Evolutionary conservation across 306 rosid species (phyloP), one percentile per base, ranked within the genome.

Genomic region (Ammopiptanthus mongolicus): DNA sequence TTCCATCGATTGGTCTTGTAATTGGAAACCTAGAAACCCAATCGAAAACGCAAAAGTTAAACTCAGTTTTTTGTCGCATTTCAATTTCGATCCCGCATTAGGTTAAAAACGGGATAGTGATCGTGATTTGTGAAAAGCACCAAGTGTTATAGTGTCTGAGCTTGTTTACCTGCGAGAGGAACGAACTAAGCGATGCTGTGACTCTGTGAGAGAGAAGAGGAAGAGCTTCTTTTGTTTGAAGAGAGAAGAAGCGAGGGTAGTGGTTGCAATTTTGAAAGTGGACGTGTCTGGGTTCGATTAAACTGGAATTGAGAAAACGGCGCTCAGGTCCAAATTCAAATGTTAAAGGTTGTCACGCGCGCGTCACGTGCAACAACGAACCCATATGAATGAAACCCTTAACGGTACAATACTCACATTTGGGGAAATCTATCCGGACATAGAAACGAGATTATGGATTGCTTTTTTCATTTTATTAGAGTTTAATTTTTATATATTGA

Each of bases 241-340:
- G 47, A 21, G 31, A 78, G 31, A 65, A 3, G 34, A 17, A n/a
- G n/a, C n/a, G 57, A 50, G 68, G 79, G 52, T 14, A 48, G 41
- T n/a, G 76, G 62, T 68, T 46, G 77, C 13, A 68, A 86, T 65
- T 86, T 89, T 85, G 92, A 85, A 89, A 47, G 39, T 73, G 85
- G 90, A 80, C 82, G n/a, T n/a, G n/a, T n/a, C n/a, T n/a, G n/a
- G n/a, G n/a, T n/a, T n/a, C n/a, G n/a, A 82, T 81, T 84, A 56
- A 87, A 81, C 6, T 80, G 78, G 76, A 85, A 79, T 82, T 73
- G 66, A 86, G 66, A 61, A 81, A 82, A 74, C 53, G 77, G 91
- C 87, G 86, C 85, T 83, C 42, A 62, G 59, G 90, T 86, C 87
- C 87, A 90, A 80, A 87, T 91, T 91, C 97, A 89, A 91, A 89